Base-by-base conservation (phyloP, 1,139 yeast species). In the Neolecta irregularis region DNA sequence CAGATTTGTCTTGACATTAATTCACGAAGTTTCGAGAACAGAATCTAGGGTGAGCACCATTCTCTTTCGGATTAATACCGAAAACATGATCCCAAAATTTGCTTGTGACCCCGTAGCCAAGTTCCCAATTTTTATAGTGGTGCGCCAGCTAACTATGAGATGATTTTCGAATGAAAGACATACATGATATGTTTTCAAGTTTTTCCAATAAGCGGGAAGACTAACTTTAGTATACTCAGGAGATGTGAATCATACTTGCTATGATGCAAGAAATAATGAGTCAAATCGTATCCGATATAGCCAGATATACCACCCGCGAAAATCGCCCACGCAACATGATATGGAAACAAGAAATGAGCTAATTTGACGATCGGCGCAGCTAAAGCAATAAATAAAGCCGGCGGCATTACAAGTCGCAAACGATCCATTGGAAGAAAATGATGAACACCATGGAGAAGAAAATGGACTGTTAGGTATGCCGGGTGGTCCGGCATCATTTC, bases 391-490 rank as follows among this genome's bases (percentile, higher is more conserved):
- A 85, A 74, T 51, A 88, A 61, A 0, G 95, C 64, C 32, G 99
- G 99, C 4, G 99, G 99, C 75, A 88, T 75, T 31, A 88, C 99
- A 53, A 88, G 68, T 53, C 99, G 72, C 56, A 73, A 65, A 41
- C 71, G 70, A 60, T 88, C 99, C 98, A 91, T 88, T 42, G 99
- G 99, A 48, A 88, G 65, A 57, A 81, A 88, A 56, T 88, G 99
- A 55, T 88, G 99, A 38, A 85, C 77, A 36, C 99, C 99, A 51
- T 88, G 99, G 46, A 85, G 64, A 44, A 83, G 58, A 64, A 88
- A 88, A 57, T 88, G 99, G 32, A 81, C 48, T 2, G 93, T 71
- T 51, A 77, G 74, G 13, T 79, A 78, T 24, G 68, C 40, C 34
- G 73, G 75, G 55, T 77, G 70, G 46, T 80, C 79, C 8, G 99